Evolutionary conservation across 2,329 filamentous ascomycete species (phyloP), one percentile per base, ranked within the genome.

Genomic region (Epichloe sylvatica): DNA sequence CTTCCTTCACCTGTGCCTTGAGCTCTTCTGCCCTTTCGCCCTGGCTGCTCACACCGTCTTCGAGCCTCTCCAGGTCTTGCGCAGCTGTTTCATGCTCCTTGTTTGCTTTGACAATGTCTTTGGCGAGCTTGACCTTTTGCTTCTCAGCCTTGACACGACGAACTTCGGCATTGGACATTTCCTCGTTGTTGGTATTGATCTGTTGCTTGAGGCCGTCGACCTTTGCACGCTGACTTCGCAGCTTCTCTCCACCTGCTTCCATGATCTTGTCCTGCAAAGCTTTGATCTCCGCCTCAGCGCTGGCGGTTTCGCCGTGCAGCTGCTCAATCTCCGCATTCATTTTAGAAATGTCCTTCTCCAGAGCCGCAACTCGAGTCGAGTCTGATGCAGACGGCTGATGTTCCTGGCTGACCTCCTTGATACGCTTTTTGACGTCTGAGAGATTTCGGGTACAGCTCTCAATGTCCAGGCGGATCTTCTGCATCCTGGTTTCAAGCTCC

Each of bases 231-330:
- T 98, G 91, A 17, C 83, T 79, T 49, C 92, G 83, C 17, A 98
- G 80, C 67, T 87, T 89, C 60, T 97, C 89, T 67, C 92, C 92
- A 61, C 92, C 92, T 54, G 95, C 84, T 66, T 96, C 84, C 92
- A 98, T 97, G 61, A 98, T 98, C 73, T 90, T 94, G 74, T 92
- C 84, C 63, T 98, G 91, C 1, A 98, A 74, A 19, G 76, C 76
- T 68, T 94, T 91, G 67, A 98, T 97, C 66, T 97, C 92, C 25
- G 83, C 82, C 63, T 98, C 92, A 8, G 95, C 81, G 43, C 83
- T 92, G 1, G 86, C 80, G n/a, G 86, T 96, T 67, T 97, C 88
- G 9, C 78, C 74, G 53, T 81, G 86, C 9, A 98, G 76, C 59
- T 84, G 85, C 51, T 84, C 79, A 11, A 95, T 79, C 59, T 95